Base-by-base conservation (phyloP, 768 basidiomycete species). In the Naganishia vaughanmartiniae region DNA sequence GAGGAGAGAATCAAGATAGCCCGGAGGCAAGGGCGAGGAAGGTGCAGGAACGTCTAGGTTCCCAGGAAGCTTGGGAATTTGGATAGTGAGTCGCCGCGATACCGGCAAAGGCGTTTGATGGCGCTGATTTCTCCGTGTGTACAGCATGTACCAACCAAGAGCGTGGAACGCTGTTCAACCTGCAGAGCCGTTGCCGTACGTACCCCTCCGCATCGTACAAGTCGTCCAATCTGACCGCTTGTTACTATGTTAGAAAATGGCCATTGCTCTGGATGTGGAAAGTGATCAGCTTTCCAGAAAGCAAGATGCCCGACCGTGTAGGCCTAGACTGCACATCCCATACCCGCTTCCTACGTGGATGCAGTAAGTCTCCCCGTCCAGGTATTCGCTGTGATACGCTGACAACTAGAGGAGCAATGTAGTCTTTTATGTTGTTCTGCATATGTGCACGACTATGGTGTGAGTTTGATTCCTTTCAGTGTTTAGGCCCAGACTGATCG, bases 321-420 rank as follows among this genome's bases (percentile, higher is more conserved):
- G 80, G 80, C 12, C 55, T 81, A 15, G 80, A 81, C 56, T 65
- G 78, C 56, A 80, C 80, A 12, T 70, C 79, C 0, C 80, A 81
- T 71, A 73, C 74, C 5, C 70, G 80, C 9, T 81, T 81, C 60
- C 48, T 81, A 0, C 70, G 80, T 9, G 80, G 74, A 2, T 74
- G 67, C 30, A 73, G 78, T 79, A 58, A 66, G 77, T 76, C 1
- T 36, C 15, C 17, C 9, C 21, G 30, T 26, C 14, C 51, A 54
- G 55, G 39, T 17, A 12, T 26, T 7, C 9, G 24, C 9, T 45
- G 2, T 26, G 60, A 57, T 33, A 31, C 11, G 19, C 33, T 56
- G 12, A 34, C 48, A 24, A 51, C 48, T 51, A 21, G 21, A 33
- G 26, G 1, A 24, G 17, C 28, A 46, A 7, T 10, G 28, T 34